Evolutionary conservation across 2,329 filamentous ascomycete genomes (phyloP).

Genomic region (Biscogniauxia marginata): DNA sequence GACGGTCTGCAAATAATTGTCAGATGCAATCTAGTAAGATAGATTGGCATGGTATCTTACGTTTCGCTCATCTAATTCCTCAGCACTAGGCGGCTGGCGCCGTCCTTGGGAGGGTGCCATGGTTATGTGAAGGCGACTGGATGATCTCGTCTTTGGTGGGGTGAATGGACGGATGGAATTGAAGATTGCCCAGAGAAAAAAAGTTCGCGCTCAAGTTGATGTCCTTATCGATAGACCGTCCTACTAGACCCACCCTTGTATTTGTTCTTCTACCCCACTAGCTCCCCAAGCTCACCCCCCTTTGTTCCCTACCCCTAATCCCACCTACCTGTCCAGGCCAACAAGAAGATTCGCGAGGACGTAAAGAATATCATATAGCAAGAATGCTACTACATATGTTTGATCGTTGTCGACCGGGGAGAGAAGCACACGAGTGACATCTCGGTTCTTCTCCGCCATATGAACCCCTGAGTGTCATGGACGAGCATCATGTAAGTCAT

Average conservation of each 20-base stretch:
- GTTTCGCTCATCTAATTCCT: conserved; percentile 30
- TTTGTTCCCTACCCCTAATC: not conserved
- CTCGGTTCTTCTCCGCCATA: too few species aligned
- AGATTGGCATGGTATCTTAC: conserved; percentile 14
- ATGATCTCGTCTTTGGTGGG: conserved; percentile 23
- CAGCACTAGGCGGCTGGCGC: conserved; percentile 20
- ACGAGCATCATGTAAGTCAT: too few species aligned
- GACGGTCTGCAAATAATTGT: conserved; percentile 61
- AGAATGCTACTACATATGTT: too few species aligned
- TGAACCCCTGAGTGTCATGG: too few species aligned
- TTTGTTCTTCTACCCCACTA: conserved; percentile 15
- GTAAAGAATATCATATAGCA: not conserved
- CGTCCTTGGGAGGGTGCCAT: conserved; percentile 33
- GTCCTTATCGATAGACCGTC: conserved; percentile 22
- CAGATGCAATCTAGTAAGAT: not conserved
- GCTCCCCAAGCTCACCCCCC: conserved; percentile 3
- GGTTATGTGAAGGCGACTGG: conserved; percentile 17
- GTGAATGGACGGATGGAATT: conserved; percentile 13
- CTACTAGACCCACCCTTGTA: conserved; percentile 8
- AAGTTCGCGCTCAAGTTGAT: conserved; percentile 11
- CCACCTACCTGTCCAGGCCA: too few species aligned
- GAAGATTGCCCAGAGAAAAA: conserved; percentile 22
- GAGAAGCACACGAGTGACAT: too few species aligned
- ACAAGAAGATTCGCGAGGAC: too few species aligned
- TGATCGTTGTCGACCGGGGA: too few species aligned